A percentile compares a stretch with the other conserved stretches of the same genome.
Conservation (phyloP, 331 rosid species). For the Quercus phellos region DNA sequence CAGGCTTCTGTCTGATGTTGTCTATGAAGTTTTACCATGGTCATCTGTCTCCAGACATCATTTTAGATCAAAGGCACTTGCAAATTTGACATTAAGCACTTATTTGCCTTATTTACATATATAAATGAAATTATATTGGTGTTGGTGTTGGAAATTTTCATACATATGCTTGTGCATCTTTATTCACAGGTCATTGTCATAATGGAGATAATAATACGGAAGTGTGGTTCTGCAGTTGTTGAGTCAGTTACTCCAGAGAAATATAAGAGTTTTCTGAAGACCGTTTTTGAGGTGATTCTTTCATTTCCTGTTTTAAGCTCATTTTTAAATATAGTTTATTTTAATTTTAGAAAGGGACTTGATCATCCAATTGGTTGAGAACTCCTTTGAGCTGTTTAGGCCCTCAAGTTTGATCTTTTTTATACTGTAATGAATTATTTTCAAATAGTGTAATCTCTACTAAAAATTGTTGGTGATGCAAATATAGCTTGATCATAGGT, state of each 20-base stretch:
- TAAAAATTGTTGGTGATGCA: not conserved
- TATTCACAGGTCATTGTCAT: slow-evolving; percentile 61
- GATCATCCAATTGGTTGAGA: not conserved
- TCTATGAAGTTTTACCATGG: slow-evolving; percentile 67
- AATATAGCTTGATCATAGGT: not conserved
- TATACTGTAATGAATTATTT: not conserved
- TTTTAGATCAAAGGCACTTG: slow-evolving; percentile 74
- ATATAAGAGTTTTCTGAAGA: slow-evolving; percentile 56
- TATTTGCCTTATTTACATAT: not conserved
- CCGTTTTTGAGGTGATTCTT: slow-evolving; percentile 55
- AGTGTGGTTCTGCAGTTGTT: slow-evolving; percentile 76
- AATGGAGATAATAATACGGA: slow-evolving; percentile 71
- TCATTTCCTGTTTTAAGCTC: not conserved
- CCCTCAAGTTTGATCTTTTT: not conserved
- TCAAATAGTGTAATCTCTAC: not conserved
- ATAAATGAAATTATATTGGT: too few species aligned
- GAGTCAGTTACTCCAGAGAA: slow-evolving; percentile 61
- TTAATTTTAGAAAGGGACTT: not conserved
- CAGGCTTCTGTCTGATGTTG: slow-evolving; percentile 51
- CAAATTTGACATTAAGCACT: slow-evolving; percentile 10
- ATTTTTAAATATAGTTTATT: not conserved
- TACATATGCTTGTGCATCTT: not conserved
- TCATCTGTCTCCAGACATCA: slow-evolving; percentile 79
- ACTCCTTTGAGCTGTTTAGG: not conserved
- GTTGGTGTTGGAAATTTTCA: not conserved